Evolutionary conservation across 768 basidiomycete species (phyloP).

Genomic region (Suillus alpinus): DNA sequence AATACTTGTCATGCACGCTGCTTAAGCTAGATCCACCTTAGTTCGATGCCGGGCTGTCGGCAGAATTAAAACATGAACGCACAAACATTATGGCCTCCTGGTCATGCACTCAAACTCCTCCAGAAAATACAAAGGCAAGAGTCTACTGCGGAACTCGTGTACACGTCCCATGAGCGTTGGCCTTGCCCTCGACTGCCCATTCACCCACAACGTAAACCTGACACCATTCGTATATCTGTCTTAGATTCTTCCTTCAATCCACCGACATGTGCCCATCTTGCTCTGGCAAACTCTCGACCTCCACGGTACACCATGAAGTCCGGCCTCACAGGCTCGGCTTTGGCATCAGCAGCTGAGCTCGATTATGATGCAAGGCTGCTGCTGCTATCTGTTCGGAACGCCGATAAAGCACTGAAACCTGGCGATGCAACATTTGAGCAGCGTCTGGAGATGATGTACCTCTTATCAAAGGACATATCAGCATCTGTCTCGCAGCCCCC

Average conservation of each 20-base stretch:
- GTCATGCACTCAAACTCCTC: constrained; percentile 17
- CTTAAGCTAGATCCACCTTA: background rate
- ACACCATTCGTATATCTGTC: constrained; percentile 56
- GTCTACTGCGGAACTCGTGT: constrained; percentile 57
- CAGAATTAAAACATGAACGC: background rate
- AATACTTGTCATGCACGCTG: background rate
- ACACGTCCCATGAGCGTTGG: constrained; percentile 61
- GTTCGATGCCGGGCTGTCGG: background rate
- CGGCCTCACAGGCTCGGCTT: background rate
- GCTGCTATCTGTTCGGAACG: constrained; percentile 82
- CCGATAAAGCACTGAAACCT: constrained; percentile 71
- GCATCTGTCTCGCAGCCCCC: background rate
- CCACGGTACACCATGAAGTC: constrained; percentile 3
- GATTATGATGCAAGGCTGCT: constrained; percentile 75
- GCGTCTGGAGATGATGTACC: constrained; percentile 82
- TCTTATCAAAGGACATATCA: constrained; percentile 52
- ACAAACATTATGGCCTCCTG: constrained; percentile 9
- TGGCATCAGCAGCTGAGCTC: constrained; percentile 3
- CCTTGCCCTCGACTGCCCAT: constrained; percentile 39
- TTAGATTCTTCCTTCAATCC: constrained; percentile 94
- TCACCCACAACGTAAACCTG: constrained; percentile 5
- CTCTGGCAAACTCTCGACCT: constrained; percentile 53
- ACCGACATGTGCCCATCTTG: constrained; percentile 81
- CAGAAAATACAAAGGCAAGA: constrained; percentile 42
- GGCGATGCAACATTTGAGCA: constrained; percentile 75